phyloP scores from a whole-genome alignment of 2,329 filamentous ascomycete genomes.

The Byssochlamys sp. region DNA sequence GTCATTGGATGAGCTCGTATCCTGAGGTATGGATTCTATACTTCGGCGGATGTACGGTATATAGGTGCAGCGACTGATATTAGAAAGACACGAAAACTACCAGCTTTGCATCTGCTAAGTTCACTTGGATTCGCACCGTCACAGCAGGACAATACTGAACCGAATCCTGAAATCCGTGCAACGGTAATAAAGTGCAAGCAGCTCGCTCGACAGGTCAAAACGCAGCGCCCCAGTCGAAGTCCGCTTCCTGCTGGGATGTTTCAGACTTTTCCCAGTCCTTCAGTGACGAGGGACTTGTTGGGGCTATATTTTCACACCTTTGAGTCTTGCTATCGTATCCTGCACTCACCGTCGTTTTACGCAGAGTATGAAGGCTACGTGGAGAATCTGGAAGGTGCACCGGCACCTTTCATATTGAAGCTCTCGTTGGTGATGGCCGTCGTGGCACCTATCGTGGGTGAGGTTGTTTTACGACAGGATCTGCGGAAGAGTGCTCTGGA shows the following conservation, averaged over 20 bases:
- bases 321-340: constrained; percentile 20
- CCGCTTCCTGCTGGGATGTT: background rate
- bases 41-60: background rate
- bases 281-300: constrained; percentile 5
- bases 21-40: background rate
- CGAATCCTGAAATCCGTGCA: background rate
- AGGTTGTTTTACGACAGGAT: background rate
- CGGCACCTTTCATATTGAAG: constrained; percentile 8
- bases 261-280: background rate
- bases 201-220: background rate
- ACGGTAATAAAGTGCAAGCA: background rate
- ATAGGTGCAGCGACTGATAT: background rate
- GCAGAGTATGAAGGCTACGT: constrained; percentile 15
- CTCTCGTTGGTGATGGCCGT: constrained; percentile 16
- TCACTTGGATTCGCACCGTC: background rate
- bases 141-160: background rate
- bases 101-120: background rate
- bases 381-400: constrained; percentile 4
- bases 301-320: constrained; percentile 16
- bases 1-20: background rate
- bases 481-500: constrained; percentile 34
- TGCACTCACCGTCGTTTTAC: constrained; percentile 17
- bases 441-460: background rate
- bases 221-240: background rate
- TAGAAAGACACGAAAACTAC: background rate